Base-by-base conservation (phyloP, 371 early-diverging fungal genomes). In the Syncephalastrum sp. region DNA sequence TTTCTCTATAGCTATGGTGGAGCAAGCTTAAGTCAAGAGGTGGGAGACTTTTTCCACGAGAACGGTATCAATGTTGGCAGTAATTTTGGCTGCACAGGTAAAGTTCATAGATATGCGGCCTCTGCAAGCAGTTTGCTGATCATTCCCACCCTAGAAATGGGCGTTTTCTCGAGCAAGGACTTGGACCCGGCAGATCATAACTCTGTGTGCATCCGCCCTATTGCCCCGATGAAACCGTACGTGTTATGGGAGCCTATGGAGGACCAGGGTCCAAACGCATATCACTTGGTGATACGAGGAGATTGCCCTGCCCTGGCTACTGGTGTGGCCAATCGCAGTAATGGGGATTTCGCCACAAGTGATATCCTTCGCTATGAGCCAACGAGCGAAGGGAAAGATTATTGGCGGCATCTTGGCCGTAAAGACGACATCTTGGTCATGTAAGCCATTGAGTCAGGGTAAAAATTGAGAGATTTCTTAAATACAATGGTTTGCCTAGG, bases 391-490 rank as follows among this genome's bases (percentile, higher is more conserved):
- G 67, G 62, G 1, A 33, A 33, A 2, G 63, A 55, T 5, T 60
- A 50, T 4, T 69, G 63, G 19, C 42, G 1, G 5, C 61, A 67
- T 19, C 6, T 52, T 2, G 67, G 75, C 7, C 59, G 75, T 17
- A 56, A 52, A 5, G 75, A 70, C 47, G 69, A 74, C 53, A 64
- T 56, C 0, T 21, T 70, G 6, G 43, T 64, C n/a, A 66, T 70
- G 69, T 63, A 57, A 47, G 17, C 8, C 12, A 27, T 27, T 3
- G 27, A 27, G 5, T 27, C 27, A 1, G 4, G 27, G 5, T 7
- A 3, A 27, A 3, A 27, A 27, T 2, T 21, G 21, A 21, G n/a
- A 5, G n/a, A 16, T 4, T 15, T 1, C 19, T 19, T 52, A 23
- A 24, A 1, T 15, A 14, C n/a, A 3, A 16, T 13, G 13, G 16